phyloP scores from a whole-genome alignment of 208 protist species.

The Crithidia sp. region DNA sequence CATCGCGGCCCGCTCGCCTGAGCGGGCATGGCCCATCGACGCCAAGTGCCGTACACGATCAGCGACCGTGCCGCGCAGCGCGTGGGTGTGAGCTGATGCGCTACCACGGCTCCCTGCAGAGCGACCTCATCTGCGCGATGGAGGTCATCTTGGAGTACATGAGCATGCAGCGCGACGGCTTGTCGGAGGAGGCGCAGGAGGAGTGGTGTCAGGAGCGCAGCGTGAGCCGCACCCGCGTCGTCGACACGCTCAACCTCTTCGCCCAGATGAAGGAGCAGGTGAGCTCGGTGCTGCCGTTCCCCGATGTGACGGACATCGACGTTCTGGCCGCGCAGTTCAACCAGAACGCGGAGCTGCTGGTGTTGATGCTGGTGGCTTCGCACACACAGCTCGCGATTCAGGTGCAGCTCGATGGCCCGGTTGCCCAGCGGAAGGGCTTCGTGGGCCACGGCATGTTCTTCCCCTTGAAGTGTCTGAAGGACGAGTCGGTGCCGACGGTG shows the following conservation, averaged over 20 bases:
- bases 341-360: conserved; percentile 46
- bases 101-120: conserved; percentile 60
- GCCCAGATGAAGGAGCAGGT: conserved; percentile 80
- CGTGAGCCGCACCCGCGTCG: conserved; percentile 67
- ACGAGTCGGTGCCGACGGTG: conserved; percentile 64
- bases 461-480: conserved; percentile 57
- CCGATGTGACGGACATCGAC: conserved; percentile 70
- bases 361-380: conserved; percentile 56
- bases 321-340: conserved; percentile 61
- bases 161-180: conserved; percentile 73
- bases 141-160: conserved; percentile 76
- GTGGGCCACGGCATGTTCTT: conserved; percentile 75
- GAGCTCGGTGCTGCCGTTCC: conserved; percentile 58
- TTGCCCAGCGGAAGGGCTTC: conserved; percentile 55
- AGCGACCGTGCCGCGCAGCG: conserved; percentile 43
- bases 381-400: conserved; percentile 73
- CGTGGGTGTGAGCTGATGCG: too few relatives aligned
- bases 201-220: conserved; percentile 71
- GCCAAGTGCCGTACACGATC: conserved; percentile 69
- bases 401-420: conserved; percentile 50
- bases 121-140: conserved; percentile 66
- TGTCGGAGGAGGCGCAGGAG: conserved; percentile 79
- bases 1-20: conserved; percentile 66
- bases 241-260: conserved; percentile 67
- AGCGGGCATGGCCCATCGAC: too few relatives aligned